Base-by-base conservation (phyloP, 306 rosid genomes). In the Astragalus glycyphyllos region DNA sequence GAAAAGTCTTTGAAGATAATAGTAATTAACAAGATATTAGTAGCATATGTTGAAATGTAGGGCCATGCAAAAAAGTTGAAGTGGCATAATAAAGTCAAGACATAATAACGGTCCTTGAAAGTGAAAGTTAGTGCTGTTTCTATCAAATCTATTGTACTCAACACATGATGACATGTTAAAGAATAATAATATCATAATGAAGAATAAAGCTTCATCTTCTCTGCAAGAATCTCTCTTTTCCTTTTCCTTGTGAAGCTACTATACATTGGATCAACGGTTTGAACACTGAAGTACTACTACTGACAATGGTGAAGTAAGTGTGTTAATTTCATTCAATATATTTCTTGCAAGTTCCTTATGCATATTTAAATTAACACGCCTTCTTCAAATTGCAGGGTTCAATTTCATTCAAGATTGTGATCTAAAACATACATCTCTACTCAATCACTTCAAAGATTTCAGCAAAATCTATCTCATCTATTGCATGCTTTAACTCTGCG, bases 151-250 rank as follows among this genome's bases (percentile, higher is more conserved):
- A 57, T 46, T 72, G 74, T 58, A 76, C 66, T 45, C 73, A 1
- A 26, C 83, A 69, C 76, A 77, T 40, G 68, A 58, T 37, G 73
- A 47, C 51, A 58, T 54, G 64, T 71, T 69, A 38, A 65, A 44
- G 63, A 57, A 67, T 71, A 57, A 49, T 54, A 4, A 37, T 35
- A 26, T 61, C 49, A 62, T 48, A 4, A 46, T 61, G 79, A 51
- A 58, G 87, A 77, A 83, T 83, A 89, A 81, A 85, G 90, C 54
- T 81, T 77, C 58, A 72, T 41, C 59, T 60, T 77, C 82, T 64
- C 73, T 62, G 45, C 75, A 46, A 66, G 89, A 85, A 86, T 91
- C 86, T 80, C 59, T 79, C 54, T 64, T 81, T 78, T 74, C 64
- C 86, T 88, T 88, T 80, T 75, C 54, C 53, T 77, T 76, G 37